These are phyloP conservation scores for Elsinoe australis DNA, from an alignment of 2,329 filamentous ascomycete species.

Conservation along the genomic window DNA sequence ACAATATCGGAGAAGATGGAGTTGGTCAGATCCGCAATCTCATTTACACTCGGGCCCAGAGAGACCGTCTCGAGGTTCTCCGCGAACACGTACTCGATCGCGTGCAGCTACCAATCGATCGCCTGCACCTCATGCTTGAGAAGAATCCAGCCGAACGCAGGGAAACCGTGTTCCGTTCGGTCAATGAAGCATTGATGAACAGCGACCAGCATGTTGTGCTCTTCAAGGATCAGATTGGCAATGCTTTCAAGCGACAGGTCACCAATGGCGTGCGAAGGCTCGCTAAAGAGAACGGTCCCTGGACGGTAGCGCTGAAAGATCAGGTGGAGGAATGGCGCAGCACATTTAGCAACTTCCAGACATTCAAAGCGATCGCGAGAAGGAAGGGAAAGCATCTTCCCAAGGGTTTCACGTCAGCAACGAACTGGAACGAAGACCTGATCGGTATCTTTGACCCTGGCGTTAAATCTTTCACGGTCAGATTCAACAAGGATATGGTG, in stretches of 20 bases:
- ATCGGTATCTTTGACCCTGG: not conserved
- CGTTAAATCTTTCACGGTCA: not conserved
- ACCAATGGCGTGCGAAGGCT: no score
- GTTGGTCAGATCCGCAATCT: not conserved
- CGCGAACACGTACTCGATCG: not conserved
- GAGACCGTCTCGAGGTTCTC: not conserved
- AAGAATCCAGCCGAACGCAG: slow-evolving; percentile 1
- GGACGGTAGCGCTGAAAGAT: not conserved
- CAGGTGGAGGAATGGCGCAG: not conserved
- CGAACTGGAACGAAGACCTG: not conserved
- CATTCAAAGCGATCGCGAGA: not conserved
- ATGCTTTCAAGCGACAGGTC: not conserved
- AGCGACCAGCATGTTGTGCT: not conserved
- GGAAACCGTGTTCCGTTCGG: not conserved
- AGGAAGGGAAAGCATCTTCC: not conserved
- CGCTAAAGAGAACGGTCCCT: not conserved
- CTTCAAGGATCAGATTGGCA: not conserved
- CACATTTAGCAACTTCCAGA: not conserved
- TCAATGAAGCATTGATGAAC: not conserved
- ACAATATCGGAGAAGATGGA: not conserved
- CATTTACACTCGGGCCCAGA: not conserved
- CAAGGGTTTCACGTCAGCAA: not conserved
- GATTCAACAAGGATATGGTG: no score
- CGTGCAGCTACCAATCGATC: not conserved
- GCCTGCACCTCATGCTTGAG: not conserved